phyloP scores from a whole-genome alignment of 106 monocot genomes.

The Platanthera guangdongensis region DNA sequence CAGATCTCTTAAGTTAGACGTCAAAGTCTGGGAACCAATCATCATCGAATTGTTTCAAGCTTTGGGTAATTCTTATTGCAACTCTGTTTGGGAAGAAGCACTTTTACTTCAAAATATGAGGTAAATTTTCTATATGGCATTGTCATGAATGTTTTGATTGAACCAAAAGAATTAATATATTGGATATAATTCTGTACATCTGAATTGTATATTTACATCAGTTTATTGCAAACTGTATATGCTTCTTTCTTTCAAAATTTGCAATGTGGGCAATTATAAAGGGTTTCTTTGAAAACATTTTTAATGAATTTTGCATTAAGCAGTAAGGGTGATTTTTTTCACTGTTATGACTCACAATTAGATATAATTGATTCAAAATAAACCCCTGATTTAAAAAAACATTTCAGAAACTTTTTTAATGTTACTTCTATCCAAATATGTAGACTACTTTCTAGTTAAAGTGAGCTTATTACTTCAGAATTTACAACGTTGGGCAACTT shows the following conservation, averaged over 20 bases:
- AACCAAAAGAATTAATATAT: not conserved
- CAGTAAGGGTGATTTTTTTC: not conserved
- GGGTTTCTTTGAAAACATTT: not conserved
- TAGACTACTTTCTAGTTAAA: not conserved
- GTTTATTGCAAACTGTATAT: not conserved
- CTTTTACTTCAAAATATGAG: conserved; percentile 44
- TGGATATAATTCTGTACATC: not conserved
- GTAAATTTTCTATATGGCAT: conserved; percentile 23
- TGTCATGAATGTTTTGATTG: not conserved
- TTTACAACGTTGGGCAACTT: too few species aligned
- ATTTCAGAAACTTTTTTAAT: not conserved
- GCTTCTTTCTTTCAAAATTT: not conserved
- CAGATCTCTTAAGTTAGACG: conserved; percentile 81
- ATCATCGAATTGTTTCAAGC: conserved; percentile 65
- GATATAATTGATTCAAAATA: not conserved
- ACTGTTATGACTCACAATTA: not conserved
- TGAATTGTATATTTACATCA: not conserved
- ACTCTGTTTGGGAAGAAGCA: conserved; percentile 86
- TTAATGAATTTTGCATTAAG: not conserved
- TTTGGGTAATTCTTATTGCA: conserved; percentile 85
- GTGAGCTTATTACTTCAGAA: too few species aligned
- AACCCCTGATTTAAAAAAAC: not conserved
- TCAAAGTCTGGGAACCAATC: conserved; percentile 91
- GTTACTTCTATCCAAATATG: not conserved
- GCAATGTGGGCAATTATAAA: not conserved